Base-by-base conservation (phyloP, 257 asterid species). In the Capsicum pubescens region DNA sequence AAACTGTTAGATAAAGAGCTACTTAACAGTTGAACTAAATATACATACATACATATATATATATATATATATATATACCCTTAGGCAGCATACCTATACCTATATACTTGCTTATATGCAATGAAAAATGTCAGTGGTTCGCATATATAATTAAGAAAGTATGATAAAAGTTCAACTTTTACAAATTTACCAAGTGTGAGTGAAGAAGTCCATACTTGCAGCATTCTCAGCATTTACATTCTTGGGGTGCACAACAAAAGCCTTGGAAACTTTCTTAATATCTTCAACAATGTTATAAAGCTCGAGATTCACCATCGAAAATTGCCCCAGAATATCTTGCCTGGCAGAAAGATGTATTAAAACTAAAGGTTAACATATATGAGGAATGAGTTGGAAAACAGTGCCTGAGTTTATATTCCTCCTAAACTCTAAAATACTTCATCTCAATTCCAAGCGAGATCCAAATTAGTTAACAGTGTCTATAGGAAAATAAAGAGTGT, bases 261-360 rank as follows among this genome's bases (percentile, higher is more conserved):
- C 98, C 92, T 93, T 94, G 83, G 98, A 96, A 63, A 95, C 98
- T 86, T 93, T 93, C 91, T 93, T 96, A 80, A 96, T 90, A 76
- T 94, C 99, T 86, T 94, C 98, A 56, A 94, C 98, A 78, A 96
- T 96, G 86, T 91, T 96, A 87, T 89, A 93, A 57, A 96, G 98
- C 93, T 96, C 99, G 86, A 96, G 87, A 90, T 96, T 96, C 83
- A 94, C 98, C 98, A 94, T 96, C 7, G 99, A 96, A 87, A 96
- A 96, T 87, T 94, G 99, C 83, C 97, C 95, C 90, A 92, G 69
- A 58, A 89, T 85, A 84, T 96, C 97, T 87, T 94, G 98, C 99
- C 99, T 96, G 91, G 17, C 80, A 68, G 54, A 76, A 77, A 54
- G 50, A 26, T 54, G 14, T 76, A 21, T 76, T 26, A 77, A 54